Conservation (phyloP, 371 early-diverging fungal genomes). For the Gilbertella persicaria region DNA sequence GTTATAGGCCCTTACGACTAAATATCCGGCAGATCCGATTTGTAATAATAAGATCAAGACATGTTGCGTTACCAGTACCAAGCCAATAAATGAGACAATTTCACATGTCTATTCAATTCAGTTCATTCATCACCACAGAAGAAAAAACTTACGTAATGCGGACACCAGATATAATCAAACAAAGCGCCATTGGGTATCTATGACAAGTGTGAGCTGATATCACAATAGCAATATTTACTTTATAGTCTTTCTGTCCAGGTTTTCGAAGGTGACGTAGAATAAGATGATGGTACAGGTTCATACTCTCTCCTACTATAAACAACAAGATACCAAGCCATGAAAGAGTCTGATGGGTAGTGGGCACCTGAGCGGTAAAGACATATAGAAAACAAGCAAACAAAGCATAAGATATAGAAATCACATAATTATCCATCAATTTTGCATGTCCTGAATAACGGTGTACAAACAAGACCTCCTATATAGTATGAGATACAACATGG, state of each 20-base stretch:
- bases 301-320: conserved; percentile 31
- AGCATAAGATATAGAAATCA: conserved; percentile 30
- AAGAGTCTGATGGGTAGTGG: neutral
- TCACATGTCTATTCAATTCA: conserved; percentile 29
- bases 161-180: conserved; percentile 43
- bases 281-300: conserved; percentile 40
- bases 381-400: conserved; percentile 6
- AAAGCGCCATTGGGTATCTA: conserved; percentile 37
- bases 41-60: conserved; percentile 22
- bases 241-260: conserved; percentile 27
- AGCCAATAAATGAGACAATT: conserved; percentile 30
- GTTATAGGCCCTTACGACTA: conserved; percentile 30
- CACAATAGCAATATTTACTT: conserved; percentile 8
- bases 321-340: conserved; percentile 11
- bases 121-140: neutral
- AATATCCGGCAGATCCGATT: conserved; percentile 24
- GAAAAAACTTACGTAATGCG: conserved; percentile 42
- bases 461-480: conserved; percentile 37
- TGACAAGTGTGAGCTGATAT: neutral
- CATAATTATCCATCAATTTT: conserved; percentile 10
- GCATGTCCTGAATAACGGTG: conserved; percentile 40
- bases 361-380: conserved; percentile 17
- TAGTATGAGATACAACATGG: neutral
- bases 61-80: conserved; percentile 33
- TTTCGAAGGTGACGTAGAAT: conserved; percentile 28